phyloP scores from a whole-genome alignment of 1,284 basidiomycete species.

The Pholiota adiposa region DNA sequence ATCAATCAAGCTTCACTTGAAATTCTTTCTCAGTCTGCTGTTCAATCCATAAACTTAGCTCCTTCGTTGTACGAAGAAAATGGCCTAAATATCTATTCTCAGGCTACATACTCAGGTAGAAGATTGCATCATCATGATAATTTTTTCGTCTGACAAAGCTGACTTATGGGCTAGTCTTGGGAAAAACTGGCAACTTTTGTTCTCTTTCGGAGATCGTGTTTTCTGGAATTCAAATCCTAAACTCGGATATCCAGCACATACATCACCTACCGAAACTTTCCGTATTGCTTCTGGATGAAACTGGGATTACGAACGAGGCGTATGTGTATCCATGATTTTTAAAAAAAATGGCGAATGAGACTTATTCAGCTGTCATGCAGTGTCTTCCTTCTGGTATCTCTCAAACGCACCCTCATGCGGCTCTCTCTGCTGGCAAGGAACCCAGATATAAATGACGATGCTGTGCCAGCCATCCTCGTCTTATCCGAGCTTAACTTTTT shows the following conservation, averaged over 20 bases:
- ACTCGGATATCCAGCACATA: constrained; percentile 54
- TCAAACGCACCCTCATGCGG: constrained; percentile 53
- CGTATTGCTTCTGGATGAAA: constrained; percentile 54
- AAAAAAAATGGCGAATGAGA: neutral
- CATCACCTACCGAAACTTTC: constrained; percentile 56
- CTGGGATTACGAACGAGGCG: constrained; percentile 65
- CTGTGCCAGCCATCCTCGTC: constrained; percentile 54
- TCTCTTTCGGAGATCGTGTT: constrained; percentile 55
- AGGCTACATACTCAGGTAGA: constrained; percentile 48
- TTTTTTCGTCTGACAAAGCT: neutral
- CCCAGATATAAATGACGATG: constrained; percentile 55
- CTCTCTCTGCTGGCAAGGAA: constrained; percentile 59
- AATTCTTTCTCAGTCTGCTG: constrained; percentile 42
- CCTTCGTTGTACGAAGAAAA: constrained; percentile 50
- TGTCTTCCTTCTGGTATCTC: constrained; percentile 59
- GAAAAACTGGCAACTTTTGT: constrained; percentile 52
- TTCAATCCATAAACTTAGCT: constrained; percentile 43
- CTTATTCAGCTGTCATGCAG: constrained; percentile 32
- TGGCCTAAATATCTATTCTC: constrained; percentile 49
- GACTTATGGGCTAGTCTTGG: constrained; percentile 44
- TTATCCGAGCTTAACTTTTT: constrained; percentile 52
- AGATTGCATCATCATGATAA: constrained; percentile 6
- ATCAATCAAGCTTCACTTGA: constrained; percentile 43
- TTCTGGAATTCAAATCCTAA: constrained; percentile 44
- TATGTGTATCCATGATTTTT: constrained; percentile 36